A percentile compares a stretch with the other conserved stretches of the same genome.
These are phyloP conservation scores for Beauveria pseudobassiana DNA, from an alignment of 2,329 filamentous ascomycete species.

Conservation along the genomic window DNA sequence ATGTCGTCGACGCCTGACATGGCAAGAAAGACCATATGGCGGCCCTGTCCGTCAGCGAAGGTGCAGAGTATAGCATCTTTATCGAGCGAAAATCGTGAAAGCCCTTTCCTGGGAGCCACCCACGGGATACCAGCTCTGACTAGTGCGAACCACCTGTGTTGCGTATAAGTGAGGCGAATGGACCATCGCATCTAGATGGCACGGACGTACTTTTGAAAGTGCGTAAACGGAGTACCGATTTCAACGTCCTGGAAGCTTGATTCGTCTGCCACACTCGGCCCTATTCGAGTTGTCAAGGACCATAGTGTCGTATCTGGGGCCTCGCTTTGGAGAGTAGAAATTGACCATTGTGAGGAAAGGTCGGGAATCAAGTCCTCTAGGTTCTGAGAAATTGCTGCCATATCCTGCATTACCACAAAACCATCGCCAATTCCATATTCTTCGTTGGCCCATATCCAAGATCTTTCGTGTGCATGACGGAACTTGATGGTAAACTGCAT, in stretches of 20 bases:
- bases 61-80: slow-evolving; percentile 73
- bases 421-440: slow-evolving; percentile 58
- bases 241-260: slow-evolving; percentile 50
- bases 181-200: not conserved
- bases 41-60: slow-evolving; percentile 65
- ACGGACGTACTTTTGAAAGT: slow-evolving; percentile 39
- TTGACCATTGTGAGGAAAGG: slow-evolving; percentile 47
- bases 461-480: slow-evolving; percentile 39
- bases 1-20: slow-evolving; percentile 68
- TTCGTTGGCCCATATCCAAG: slow-evolving; percentile 67
- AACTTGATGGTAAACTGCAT: slow-evolving; percentile 67
- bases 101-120: slow-evolving; percentile 83
- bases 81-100: slow-evolving; percentile 55
- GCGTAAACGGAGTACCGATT: slow-evolving; percentile 56
- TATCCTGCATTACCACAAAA: slow-evolving; percentile 40
- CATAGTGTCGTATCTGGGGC: slow-evolving; percentile 63
- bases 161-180: not conserved
- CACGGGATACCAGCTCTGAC: slow-evolving; percentile 76
- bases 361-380: slow-evolving; percentile 49
- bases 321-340: slow-evolving; percentile 53
- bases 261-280: slow-evolving; percentile 46
- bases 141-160: slow-evolving; percentile 66
- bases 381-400: slow-evolving; percentile 26
- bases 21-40: slow-evolving; percentile 69
- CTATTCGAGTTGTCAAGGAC: slow-evolving; percentile 52